Evolutionary conservation across 768 basidiomycete genomes (phyloP), one percentile per base, ranked within the genome.

Genomic region (Lentinula lateritia): DNA sequence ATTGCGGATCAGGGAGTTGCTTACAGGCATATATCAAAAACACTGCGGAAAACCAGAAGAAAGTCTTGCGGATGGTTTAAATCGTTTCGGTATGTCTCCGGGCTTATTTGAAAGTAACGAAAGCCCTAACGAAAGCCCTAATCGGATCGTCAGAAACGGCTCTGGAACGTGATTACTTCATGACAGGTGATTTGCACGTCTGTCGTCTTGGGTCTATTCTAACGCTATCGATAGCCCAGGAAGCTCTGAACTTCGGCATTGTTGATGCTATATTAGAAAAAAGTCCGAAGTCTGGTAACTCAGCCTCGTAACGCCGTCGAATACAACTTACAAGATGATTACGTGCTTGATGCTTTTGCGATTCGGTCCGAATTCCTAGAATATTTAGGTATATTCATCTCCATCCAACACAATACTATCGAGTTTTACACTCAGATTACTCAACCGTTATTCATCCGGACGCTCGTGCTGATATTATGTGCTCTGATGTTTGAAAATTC

Each of bases 141-240:
- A 41, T 63, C 69, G 50, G 52, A 56, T 56, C 65, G 42, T 48
- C 73, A 95, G 94, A 92, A 74, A 88, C 78, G 62, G 94, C 95
- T 42, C 76, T 98, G 65, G 95, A 98, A 76, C 83, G 95, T 63
- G 95, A 98, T 74, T 95, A 95, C 74, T 98, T 93, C 74, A 90
- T 98, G 92, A 96, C 94, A 62, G 88, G 72, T 72, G 28, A 45
- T 57, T 13, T 61, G 32, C 48, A 64, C 38, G 67, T 65, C 42
- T 63, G 55, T 62, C 67, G 68, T 66, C 35, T 66, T 2, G 28
- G 28, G 28, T 28, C 28, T 28, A 28, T 61, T 58, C 53, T 54
- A 63, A 52, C 34, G 50, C 64, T 70, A 55, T 62, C 65, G 63
- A 65, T 73, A 87, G 92, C 95, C 5, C 85, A 88, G 71, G 92